Evolutionary conservation across 2,329 filamentous ascomycete species (phyloP), one percentile per base, ranked within the genome.

Genomic region (Didymella glomerata): DNA sequence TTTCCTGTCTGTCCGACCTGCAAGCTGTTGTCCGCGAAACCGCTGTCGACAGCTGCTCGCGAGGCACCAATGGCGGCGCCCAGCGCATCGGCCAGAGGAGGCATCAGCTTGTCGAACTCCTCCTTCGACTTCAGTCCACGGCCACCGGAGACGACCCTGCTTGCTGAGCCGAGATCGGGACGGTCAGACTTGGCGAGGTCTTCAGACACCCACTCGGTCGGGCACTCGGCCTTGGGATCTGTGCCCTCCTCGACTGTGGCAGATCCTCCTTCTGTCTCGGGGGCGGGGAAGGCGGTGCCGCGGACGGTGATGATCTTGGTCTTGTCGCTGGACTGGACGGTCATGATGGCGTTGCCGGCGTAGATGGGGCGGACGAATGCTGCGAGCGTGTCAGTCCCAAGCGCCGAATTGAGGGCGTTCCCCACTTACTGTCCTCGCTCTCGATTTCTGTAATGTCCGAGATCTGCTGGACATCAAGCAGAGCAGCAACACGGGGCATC

Each of bases 1-100:
- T 99, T 99, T 73, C 95, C 95, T 14, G 95, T 99, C 84, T 99
- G 95, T 45, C 95, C 95, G 66, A 99, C 94, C 81, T 99, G 95
- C 69, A 99, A 82, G 78, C 92, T 97, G 85, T 99, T 99, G 82
- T 99, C 95, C 28, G 95, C 95, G 74, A 97, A 99, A 5, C 95
- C 95, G 70, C 91, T 96, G 80, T 99, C 95, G 40, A 99, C 95
- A 10, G 95, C 95, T 18, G 95, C 95, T 71, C 95, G 88, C 50
- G 92, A 97, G 27, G 95, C 95, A 71, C 95, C 95, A 61, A 99
- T 93, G 4, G 95, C 95, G n/a, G 95, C 95, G 44, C 93, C 94
- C 3, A 99, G 84, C 1, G 92, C 87, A 78, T 99, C 95, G 1
- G 95, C 95, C 54, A 99, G 85, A 42, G 95, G 94, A 55, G 93